phyloP scores from a whole-genome alignment of 305 asterid genomes.

The Solanum chacoense region DNA sequence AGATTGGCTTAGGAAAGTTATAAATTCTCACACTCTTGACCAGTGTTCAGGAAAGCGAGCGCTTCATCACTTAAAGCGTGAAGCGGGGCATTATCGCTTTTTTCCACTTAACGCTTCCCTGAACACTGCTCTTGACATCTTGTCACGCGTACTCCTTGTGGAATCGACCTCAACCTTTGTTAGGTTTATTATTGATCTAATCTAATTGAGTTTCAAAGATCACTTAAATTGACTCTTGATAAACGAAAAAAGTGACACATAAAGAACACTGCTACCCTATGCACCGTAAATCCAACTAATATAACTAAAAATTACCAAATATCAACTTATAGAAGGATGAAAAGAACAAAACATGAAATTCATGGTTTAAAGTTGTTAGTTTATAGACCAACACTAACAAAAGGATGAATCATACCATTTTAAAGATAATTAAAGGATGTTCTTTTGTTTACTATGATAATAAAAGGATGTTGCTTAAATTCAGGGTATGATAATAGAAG shows the following conservation, averaged over 20 bases:
- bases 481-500: not conserved
- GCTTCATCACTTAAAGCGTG: too few relatives aligned
- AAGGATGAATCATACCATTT: not conserved
- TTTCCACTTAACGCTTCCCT: too few relatives aligned
- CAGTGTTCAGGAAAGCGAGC: too few relatives aligned
- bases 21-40: too few relatives aligned
- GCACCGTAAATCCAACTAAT: not conserved
- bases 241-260: not conserved
- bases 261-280: not conserved
- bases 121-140: too few relatives aligned
- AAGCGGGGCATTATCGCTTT: too few relatives aligned
- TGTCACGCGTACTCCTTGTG: too few relatives aligned
- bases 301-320: not conserved
- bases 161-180: too few relatives aligned
- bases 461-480: not conserved
- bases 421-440: not conserved
- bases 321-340: not conserved
- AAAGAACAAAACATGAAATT: not conserved
- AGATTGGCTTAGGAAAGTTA: too few relatives aligned
- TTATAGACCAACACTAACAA: not conserved
- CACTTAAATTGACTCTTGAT: not conserved
- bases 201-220: not conserved
- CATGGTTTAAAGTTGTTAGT: not conserved
- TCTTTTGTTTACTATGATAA: not conserved
- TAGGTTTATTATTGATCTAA: not conserved